phyloP scores from a whole-genome alignment of 2,329 filamentous ascomycete genomes.

The Arthrinium phaeospermum region DNA sequence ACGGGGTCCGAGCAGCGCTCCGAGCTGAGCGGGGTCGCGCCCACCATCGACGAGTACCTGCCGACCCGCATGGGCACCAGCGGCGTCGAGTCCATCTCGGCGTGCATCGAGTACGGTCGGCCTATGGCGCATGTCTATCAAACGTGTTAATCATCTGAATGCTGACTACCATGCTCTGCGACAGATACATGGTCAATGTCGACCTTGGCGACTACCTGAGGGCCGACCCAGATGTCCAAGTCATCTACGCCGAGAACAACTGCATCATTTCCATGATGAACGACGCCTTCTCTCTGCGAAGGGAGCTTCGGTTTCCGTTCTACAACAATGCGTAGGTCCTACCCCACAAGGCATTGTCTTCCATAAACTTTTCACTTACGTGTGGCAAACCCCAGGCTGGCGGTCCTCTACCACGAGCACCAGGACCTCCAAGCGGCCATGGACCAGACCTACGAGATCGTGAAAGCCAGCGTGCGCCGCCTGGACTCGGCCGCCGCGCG shows the following conservation, averaged over 20 bases:
- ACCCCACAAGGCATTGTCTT: too few species aligned
- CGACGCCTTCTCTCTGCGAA: slow-evolving; percentile 41
- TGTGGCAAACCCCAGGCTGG: too few species aligned
- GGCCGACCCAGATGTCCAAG: slow-evolving; percentile 22
- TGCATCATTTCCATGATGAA: slow-evolving; percentile 35
- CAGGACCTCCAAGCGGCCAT: slow-evolving; percentile 26
- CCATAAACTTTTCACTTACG: too few species aligned
- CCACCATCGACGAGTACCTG: slow-evolving; percentile 29
- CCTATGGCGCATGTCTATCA: too few species aligned
- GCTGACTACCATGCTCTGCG: too few species aligned
- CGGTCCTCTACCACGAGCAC: slow-evolving; percentile 26
- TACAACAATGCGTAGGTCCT: slow-evolving; percentile 26
- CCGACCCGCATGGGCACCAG: slow-evolving; percentile 25
- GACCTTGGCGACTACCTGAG: slow-evolving; percentile 26
- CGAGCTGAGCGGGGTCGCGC: slow-evolving; percentile 26
- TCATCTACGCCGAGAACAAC: slow-evolving; percentile 18
- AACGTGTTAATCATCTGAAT: too few species aligned
- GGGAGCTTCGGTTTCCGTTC: slow-evolving; percentile 27
- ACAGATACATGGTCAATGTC: slow-evolving; percentile 24
- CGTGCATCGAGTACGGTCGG: slow-evolving; percentile 12
- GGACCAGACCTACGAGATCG: slow-evolving; percentile 24
- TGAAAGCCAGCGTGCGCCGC: slow-evolving; percentile 17
- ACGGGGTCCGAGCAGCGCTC: slow-evolving; percentile 25
- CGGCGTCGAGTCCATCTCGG: slow-evolving; percentile 17
- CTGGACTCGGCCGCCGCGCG: slow-evolving; percentile 20